Percentiles rank a stretch among this genome's conserved stretches.
phyloP scores from a whole-genome alignment of 106 monocot species.

The Dioscorea alata region DNA sequence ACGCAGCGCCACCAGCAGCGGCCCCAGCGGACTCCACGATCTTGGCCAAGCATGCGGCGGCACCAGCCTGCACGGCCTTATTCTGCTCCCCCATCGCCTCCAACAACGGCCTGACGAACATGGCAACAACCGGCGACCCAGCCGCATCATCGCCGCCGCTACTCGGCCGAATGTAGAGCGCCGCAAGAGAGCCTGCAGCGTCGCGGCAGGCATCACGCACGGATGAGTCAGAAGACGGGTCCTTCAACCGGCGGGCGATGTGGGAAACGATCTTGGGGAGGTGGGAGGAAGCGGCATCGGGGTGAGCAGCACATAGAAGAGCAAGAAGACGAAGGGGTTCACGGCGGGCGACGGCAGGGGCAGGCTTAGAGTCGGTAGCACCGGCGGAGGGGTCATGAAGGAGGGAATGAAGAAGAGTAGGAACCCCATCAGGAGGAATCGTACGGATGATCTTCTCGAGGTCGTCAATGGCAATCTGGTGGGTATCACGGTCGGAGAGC shows the following conservation, averaged over 20 bases:
- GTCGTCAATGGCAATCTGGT: conserved; percentile 88
- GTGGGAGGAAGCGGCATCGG: conserved; percentile 53
- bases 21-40: conserved; percentile 53
- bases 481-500: conserved; percentile 95
- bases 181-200: conserved; percentile 41
- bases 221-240: conserved; percentile 63
- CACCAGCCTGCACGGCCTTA: conserved; percentile 69
- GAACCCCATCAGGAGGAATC: conserved; percentile 56
- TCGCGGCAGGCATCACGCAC: conserved; percentile 90
- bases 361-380: conserved; percentile 13
- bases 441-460: conserved; percentile 64
- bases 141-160: background rate
- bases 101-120: conserved; percentile 81
- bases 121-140: conserved; percentile 28
- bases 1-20: conserved; percentile 18
- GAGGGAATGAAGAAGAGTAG: conserved; percentile 56
- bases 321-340: conserved; percentile 74
- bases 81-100: conserved; percentile 89
- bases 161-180: conserved; percentile 44
- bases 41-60: conserved; percentile 67
- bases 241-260: conserved; percentile 74
- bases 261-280: conserved; percentile 73
- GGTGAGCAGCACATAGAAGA: conserved; percentile 58
- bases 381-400: conserved; percentile 44
- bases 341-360: conserved; percentile 45